Percentiles rank a stretch among this genome's conserved stretches.
Conservation (phyloP, 1,284 basidiomycete species). For the Leccinum pachyderme region DNA sequence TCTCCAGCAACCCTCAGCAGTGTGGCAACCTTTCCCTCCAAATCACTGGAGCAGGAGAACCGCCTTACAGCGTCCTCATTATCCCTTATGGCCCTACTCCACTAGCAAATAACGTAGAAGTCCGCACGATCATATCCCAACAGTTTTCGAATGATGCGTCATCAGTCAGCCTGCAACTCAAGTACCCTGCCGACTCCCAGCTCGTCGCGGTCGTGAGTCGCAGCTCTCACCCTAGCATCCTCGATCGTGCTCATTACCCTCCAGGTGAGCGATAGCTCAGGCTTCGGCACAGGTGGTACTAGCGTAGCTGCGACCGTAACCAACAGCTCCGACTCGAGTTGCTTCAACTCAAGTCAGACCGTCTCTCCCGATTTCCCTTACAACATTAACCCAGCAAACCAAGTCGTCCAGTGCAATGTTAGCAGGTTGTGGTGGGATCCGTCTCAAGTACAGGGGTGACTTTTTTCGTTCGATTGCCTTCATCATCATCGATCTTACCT, state of each 20-base stretch:
- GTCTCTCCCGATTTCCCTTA: conserved; percentile 59
- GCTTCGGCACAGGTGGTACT: conserved; percentile 74
- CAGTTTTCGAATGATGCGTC: conserved; percentile 46
- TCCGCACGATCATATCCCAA: conserved; percentile 56
- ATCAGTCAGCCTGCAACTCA: conserved; percentile 54
- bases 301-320: conserved; percentile 59
- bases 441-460: conserved; percentile 53
- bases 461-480: conserved; percentile 2
- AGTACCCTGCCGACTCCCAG: conserved; percentile 64
- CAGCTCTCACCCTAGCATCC: background rate
- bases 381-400: conserved; percentile 56
- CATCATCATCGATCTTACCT: background rate
- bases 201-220: conserved; percentile 72
- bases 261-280: conserved; percentile 67
- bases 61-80: conserved; percentile 65
- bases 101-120: conserved; percentile 59
- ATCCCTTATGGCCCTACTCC: conserved; percentile 65
- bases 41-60: conserved; percentile 49
- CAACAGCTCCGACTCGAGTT: conserved; percentile 53
- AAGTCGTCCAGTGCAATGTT: conserved; percentile 58
- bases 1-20: conserved; percentile 56
- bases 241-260: background rate
- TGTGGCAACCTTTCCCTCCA: conserved; percentile 59
- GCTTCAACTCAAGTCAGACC: conserved; percentile 50
- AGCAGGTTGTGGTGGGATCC: conserved; percentile 65